Conservation (phyloP, 441 rosid species). For the Pelargonium australe region DNA sequence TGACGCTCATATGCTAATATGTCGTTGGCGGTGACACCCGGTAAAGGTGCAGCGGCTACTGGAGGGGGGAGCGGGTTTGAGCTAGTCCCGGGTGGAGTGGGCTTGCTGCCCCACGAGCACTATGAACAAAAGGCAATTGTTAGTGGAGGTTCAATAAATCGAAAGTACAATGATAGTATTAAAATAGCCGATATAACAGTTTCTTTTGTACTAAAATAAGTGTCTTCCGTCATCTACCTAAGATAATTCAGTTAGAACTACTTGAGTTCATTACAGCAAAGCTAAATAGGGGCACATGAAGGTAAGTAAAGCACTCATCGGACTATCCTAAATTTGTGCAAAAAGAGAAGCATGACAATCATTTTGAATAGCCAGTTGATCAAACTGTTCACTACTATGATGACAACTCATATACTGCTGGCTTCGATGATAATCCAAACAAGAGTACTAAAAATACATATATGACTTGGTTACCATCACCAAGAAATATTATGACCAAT, state of each 20-base stretch:
- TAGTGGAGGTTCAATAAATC: not conserved
- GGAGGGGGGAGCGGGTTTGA: slow-evolving; percentile 96
- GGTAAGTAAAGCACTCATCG: no score
- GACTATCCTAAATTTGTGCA: no score
- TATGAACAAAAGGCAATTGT: slow-evolving; percentile 18
- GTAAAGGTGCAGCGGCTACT: slow-evolving; percentile 44
- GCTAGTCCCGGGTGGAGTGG: slow-evolving; percentile 78
- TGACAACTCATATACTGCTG: not conserved
- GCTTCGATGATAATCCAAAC: not conserved
- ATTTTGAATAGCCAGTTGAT: not conserved
- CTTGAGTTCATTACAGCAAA: no score
- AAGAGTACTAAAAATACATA: not conserved
- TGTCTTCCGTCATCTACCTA: no score
- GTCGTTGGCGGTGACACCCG: slow-evolving; percentile 64
- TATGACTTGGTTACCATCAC: not conserved
- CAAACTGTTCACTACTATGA: not conserved
- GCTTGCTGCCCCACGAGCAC: slow-evolving; percentile 98
- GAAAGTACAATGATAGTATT: no score
- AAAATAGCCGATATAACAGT: no score
- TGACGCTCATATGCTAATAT: slow-evolving; percentile 76
- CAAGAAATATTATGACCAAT: not conserved
- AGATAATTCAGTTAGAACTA: no score
- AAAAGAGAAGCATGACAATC: no score
- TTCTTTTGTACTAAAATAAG: no score
- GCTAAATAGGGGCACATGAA: no score